phyloP scores from a whole-genome alignment of 352 stramenopile species.

The Pythium scleroteichum region DNA sequence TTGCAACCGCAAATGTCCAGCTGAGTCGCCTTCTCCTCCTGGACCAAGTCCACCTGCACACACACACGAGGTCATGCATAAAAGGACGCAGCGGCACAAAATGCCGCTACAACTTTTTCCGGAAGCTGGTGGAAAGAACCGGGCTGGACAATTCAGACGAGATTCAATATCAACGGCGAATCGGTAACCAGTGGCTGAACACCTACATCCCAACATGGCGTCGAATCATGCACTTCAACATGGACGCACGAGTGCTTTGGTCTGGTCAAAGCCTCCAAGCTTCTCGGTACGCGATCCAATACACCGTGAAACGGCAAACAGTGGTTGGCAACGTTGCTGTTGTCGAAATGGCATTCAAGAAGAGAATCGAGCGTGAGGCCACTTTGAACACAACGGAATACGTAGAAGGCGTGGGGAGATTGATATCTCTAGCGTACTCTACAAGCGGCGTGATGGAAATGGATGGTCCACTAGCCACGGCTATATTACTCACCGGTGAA shows the following conservation, averaged over 20 bases:
- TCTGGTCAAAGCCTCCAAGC: slow-evolving; percentile 22
- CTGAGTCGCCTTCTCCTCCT: slow-evolving; percentile 20
- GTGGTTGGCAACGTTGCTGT: slow-evolving; percentile 31
- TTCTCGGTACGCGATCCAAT: slow-evolving; percentile 29
- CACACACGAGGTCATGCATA: slow-evolving; percentile 23
- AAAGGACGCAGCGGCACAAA: slow-evolving; percentile 17
- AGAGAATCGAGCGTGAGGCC: slow-evolving; percentile 14
- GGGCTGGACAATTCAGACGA: slow-evolving; percentile 16
- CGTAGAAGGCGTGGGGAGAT: slow-evolving; percentile 16
- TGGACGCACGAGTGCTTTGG: slow-evolving; percentile 27
- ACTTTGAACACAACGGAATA: neutral
- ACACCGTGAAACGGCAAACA: slow-evolving; percentile 27
- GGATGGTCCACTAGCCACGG: slow-evolving; percentile 24
- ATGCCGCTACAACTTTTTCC: slow-evolving; percentile 37
- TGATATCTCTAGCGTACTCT: slow-evolving; percentile 24
- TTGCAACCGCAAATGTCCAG: slow-evolving; percentile 17
- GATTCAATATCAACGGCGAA: slow-evolving; percentile 18
- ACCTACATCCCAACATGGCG: slow-evolving; percentile 26
- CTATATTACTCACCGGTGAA: slow-evolving; percentile 24
- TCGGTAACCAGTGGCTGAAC: slow-evolving; percentile 36
- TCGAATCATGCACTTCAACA: slow-evolving; percentile 35
- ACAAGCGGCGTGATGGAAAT: slow-evolving; percentile 31
- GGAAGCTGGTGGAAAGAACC: slow-evolving; percentile 1
- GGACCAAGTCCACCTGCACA: slow-evolving; percentile 24
- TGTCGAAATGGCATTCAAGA: slow-evolving; percentile 26